These are phyloP conservation scores for Taiwanofungus camphoratus DNA, from an alignment of 1,284 basidiomycete genomes.

Conservation along the genomic window DNA sequence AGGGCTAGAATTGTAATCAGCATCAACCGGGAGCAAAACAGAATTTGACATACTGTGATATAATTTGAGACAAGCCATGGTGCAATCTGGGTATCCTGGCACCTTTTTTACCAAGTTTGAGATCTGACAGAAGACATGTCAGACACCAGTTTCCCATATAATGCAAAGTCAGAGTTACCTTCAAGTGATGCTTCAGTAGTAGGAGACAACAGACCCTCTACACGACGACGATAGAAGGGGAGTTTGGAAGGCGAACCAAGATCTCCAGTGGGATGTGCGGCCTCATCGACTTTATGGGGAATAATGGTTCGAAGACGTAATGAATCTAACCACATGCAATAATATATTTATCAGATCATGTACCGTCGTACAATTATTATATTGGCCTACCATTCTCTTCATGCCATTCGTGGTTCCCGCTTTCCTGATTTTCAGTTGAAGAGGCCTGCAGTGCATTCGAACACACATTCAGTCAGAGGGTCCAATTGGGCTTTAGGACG, in stretches of 20 bases:
- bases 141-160: neutral
- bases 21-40: slow-evolving; percentile 5
- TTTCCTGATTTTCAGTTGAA: too few relatives aligned
- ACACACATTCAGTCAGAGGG: too few relatives aligned
- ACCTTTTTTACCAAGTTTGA: slow-evolving; percentile 41
- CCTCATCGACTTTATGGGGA: too few relatives aligned
- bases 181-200: slow-evolving; percentile 5
- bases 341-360: too few relatives aligned
- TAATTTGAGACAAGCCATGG: slow-evolving; percentile 76
- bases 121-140: slow-evolving; percentile 33
- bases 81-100: slow-evolving; percentile 65
- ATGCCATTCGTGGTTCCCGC: too few relatives aligned
- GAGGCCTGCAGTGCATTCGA: too few relatives aligned
- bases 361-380: too few relatives aligned
- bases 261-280: neutral
- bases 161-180: slow-evolving; percentile 4
- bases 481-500: too few relatives aligned
- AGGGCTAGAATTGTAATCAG: slow-evolving; percentile 44
- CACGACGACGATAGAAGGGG: slow-evolving; percentile 2
- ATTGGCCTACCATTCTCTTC: too few relatives aligned
- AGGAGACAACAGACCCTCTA: neutral
- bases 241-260: neutral
- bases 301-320: too few relatives aligned
- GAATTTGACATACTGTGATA: slow-evolving; percentile 62
- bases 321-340: too few relatives aligned